phyloP scores from a whole-genome alignment of 2,329 filamentous ascomycete species.

The Paracoccidioides brasiliensis region DNA sequence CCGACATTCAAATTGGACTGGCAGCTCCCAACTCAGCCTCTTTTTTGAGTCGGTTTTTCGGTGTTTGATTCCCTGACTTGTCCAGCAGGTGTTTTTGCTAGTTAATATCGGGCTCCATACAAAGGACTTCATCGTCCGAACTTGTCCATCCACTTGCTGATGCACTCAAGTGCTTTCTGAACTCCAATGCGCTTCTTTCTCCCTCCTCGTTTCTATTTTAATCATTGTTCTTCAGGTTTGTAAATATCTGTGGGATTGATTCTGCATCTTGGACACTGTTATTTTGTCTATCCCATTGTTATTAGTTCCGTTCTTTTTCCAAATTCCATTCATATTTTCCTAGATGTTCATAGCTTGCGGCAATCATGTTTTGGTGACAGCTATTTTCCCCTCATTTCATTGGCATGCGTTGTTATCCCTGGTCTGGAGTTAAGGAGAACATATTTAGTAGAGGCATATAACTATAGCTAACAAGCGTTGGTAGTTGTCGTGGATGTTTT shows the following conservation, averaged over 20 bases:
- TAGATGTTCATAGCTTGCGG: background rate
- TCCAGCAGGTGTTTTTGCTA: background rate
- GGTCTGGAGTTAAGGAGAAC: background rate
- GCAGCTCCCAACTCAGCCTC: no score
- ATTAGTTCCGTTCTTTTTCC: background rate
- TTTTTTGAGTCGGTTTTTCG: background rate
- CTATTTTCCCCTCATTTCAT: background rate
- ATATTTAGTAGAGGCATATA: background rate
- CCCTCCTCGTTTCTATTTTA: background rate
- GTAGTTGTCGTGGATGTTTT: constrained; percentile 16
- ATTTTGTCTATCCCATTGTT: background rate
- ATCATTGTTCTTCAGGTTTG: background rate
- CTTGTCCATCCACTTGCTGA: background rate
- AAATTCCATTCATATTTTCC: background rate
- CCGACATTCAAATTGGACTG: background rate
- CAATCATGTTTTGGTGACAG: constrained; percentile 11
- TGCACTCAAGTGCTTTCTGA: background rate
- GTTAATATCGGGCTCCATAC: background rate
- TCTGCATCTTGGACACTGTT: background rate
- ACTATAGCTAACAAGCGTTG: constrained; percentile 1
- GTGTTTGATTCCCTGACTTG: background rate
- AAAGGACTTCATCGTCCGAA: background rate
- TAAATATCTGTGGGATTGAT: background rate
- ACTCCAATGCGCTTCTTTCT: background rate
- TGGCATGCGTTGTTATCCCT: background rate